A percentile compares a stretch with the other conserved stretches of the same genome.
Evolutionary conservation across 495 filamentous ascomycete species (phyloP).

Genomic region (Daldinia childiae): DNA sequence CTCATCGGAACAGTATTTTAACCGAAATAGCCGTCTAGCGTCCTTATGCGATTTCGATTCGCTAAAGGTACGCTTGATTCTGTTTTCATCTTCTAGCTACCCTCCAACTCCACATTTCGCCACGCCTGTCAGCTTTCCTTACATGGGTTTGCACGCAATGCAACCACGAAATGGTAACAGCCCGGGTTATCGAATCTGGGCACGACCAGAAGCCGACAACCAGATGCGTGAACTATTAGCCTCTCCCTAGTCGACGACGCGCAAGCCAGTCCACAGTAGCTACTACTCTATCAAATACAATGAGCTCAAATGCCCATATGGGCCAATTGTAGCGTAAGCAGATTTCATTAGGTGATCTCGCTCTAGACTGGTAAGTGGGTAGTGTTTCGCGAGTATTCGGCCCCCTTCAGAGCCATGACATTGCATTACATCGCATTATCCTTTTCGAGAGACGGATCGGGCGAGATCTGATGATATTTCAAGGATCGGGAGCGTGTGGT

Average conservation of each 20-base stretch:
- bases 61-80: conserved; percentile 9
- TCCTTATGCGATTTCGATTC: conserved; percentile 22
- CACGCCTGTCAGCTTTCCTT: conserved; percentile 31
- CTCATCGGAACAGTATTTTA: conserved; percentile 34
- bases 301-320: conserved; percentile 5
- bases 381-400: conserved; percentile 12
- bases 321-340: conserved; percentile 19
- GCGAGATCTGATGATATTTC: conserved; percentile 28
- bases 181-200: conserved; percentile 31
- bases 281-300: conserved; percentile 35
- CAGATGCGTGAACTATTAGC: conserved; percentile 23
- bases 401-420: conserved; percentile 5
- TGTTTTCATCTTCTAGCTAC: conserved; percentile 20
- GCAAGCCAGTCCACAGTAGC: conserved; percentile 34
- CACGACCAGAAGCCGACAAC: conserved; percentile 28
- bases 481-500: conserved; percentile 7
- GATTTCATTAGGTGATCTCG: background rate
- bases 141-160: conserved; percentile 39
- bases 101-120: conserved; percentile 44
- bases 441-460: conserved; percentile 8
- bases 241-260: conserved; percentile 28
- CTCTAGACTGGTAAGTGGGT: conserved; percentile 18
- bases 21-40: conserved; percentile 37
- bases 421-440: conserved; percentile 21
- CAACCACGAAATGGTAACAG: conserved; percentile 33